Base-by-base conservation (phyloP, 2,329 filamentous ascomycete species). In the Aspergillus japonicus region DNA sequence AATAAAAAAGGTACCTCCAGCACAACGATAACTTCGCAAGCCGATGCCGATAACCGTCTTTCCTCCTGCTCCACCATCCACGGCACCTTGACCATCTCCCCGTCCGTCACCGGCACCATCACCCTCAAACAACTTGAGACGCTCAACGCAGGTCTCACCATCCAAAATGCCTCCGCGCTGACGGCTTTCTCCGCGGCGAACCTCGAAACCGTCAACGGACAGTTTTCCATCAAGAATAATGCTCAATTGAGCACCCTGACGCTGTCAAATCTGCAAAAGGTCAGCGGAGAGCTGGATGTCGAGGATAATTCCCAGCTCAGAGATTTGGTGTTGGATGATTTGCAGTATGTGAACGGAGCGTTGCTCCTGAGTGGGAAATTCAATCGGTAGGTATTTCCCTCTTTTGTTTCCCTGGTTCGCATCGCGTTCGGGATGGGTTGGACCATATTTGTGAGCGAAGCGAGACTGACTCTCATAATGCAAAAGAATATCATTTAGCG, bases 301-400 rank as follows among this genome's bases (percentile, higher is more conserved):
- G 56, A 62, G 11, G 62, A 58, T n/a, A 72, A 72, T 33, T 29
- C 61, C 11, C 58, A 65, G 0, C 55, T 73, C 10, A 65, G 52
- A 48, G 57, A 57, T 23, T 23, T 73, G n/a, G 49, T 19, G 2
- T 56, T 73, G 11, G 54, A 65, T 31, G 49, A 67, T 33, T 54
- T 72, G 33, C 62, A 72, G 33, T 57, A 63, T 16, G 61, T 73
- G 2, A 57, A 66, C n/a, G 71, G 70, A 14, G 52, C 56, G 1
- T 24, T 73, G 26, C 44, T 59, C 19, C 24, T 73, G 21, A 57
- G 50, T 2, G 71, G 71, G 1, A 63, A 53, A 2, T 73, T 73
- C 31, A 56, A 60, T 44, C 62, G 54, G 69, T 73, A 39, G 12
- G 66, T 55, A 51, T 7, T 19, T 21, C 44, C 26, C 5, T 2